Percentiles rank a stretch among this genome's conserved stretches.
phyloP scores from a whole-genome alignment of 2,329 filamentous ascomycete genomes.

The Hansfordia pulvinata region DNA sequence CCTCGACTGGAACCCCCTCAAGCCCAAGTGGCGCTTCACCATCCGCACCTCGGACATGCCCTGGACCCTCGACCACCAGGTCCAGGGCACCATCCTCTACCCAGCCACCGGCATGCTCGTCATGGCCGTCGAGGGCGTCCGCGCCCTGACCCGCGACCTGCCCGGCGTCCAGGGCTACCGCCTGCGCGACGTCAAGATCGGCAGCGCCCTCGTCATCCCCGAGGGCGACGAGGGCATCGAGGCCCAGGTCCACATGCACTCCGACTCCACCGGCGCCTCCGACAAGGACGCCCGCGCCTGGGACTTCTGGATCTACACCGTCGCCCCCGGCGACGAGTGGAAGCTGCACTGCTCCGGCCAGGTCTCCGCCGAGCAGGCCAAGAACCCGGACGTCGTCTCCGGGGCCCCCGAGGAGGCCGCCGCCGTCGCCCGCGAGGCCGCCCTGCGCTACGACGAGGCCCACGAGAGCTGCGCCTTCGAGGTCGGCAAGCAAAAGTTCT shows the following conservation, averaged over 20 bases:
- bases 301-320: not conserved
- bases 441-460: constrained; percentile 3
- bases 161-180: constrained; percentile 4
- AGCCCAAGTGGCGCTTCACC: constrained; percentile 1
- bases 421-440: constrained; percentile 1
- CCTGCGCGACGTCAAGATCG: constrained; percentile 10
- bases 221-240: constrained; percentile 1
- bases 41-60: constrained; percentile 5
- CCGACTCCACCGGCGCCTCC: not conserved
- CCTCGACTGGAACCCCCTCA: constrained; percentile 18
- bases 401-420: constrained; percentile 1
- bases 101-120: constrained; percentile 7
- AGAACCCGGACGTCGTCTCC: not conserved
- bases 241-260: not conserved
- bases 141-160: not conserved
- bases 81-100: constrained; percentile 7
- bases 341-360: not conserved
- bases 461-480: constrained; percentile 1
- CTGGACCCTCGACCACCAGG: constrained; percentile 12
- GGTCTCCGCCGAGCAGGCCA: not conserved
- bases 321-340: not conserved
- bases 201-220: constrained; percentile 12
- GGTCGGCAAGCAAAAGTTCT: constrained; percentile 1
- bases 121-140: constrained; percentile 6
- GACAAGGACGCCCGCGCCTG: too few species aligned